These are phyloP conservation scores for Phanerochaete carnosa DNA, from an alignment of 768 basidiomycete species.

Conservation along the genomic window DNA sequence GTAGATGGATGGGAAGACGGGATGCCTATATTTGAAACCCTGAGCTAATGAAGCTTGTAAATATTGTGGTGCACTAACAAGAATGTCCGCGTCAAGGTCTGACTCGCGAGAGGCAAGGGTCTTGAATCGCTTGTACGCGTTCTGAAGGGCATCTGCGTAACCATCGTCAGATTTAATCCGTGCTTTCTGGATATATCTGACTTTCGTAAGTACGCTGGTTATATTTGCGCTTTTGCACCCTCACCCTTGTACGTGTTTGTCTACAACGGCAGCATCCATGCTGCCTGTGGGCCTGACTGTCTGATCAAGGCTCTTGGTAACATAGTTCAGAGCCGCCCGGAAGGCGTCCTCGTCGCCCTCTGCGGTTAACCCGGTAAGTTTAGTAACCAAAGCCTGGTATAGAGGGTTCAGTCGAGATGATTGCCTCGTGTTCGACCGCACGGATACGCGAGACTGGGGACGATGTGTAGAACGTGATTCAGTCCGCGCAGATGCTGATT, in stretches of 20 bases:
- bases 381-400: constrained; percentile 52
- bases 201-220: not conserved
- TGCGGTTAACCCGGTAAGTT: constrained; percentile 49
- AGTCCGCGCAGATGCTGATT: constrained; percentile 34
- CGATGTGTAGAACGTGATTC: constrained; percentile 27
- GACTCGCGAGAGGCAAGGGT: constrained; percentile 39
- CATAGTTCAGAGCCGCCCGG: constrained; percentile 50
- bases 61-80: constrained; percentile 34
- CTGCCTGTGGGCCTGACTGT: constrained; percentile 55
- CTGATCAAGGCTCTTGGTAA: constrained; percentile 56
- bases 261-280: constrained; percentile 51
- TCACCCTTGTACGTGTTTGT: constrained; percentile 55
- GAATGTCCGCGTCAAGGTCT: constrained; percentile 67
- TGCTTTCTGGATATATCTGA: constrained; percentile 48
- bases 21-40: constrained; percentile 36
- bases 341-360: constrained; percentile 42
- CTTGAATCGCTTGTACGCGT: constrained; percentile 51
- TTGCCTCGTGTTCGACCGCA: constrained; percentile 50
- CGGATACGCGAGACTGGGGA: constrained; percentile 32
- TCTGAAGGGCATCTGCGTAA: constrained; percentile 57
- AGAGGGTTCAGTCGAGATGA: constrained; percentile 50
- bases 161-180: constrained; percentile 61
- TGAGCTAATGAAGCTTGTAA: constrained; percentile 6
- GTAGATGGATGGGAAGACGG: constrained; percentile 67
- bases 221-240: constrained; percentile 11